These are phyloP conservation scores for Talaromyces sp. DNA, from an alignment of 2,329 filamentous ascomycete species.

Conservation along the genomic window DNA sequence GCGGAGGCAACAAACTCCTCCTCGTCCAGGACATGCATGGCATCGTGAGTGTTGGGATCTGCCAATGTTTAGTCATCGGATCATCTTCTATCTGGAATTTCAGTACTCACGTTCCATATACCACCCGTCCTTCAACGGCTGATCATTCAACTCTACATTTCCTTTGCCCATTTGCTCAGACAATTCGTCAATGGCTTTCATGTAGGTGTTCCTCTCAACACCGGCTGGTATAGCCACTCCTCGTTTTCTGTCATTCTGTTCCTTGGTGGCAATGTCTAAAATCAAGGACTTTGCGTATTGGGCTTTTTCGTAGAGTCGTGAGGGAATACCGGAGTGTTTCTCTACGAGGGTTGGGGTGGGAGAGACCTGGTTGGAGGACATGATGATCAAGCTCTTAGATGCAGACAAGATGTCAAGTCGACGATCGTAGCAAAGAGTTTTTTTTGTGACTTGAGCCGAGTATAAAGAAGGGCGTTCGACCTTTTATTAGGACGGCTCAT, in stretches of 20 bases:
- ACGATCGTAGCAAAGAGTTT: neutral
- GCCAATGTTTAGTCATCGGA: neutral
- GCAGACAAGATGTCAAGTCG: neutral
- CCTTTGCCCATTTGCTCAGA: conserved; percentile 33
- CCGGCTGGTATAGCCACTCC: conserved; percentile 35
- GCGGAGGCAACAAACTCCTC: conserved; percentile 18
- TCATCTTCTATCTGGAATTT: neutral
- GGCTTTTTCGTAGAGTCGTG: conserved; percentile 16
- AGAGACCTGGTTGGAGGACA: conserved; percentile 2
- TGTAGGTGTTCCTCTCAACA: conserved; percentile 35
- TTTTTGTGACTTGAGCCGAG: neutral
- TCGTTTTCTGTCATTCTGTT: conserved; percentile 8
- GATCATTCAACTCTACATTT: conserved; percentile 43
- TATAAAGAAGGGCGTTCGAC: neutral
- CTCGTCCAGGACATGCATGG: conserved; percentile 16
- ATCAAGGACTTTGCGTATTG: conserved; percentile 14
- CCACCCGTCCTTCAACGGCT: conserved; percentile 42
- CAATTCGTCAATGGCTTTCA: conserved; percentile 37
- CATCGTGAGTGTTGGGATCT: conserved; percentile 21
- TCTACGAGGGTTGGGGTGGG: conserved; percentile 14
- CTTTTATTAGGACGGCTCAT: neutral
- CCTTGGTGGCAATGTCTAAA: conserved; percentile 14
- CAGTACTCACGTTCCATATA: conserved; percentile 16
- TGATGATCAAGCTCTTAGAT: neutral
- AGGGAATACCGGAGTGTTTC: conserved; percentile 16